Conservation (phyloP, 768 basidiomycete genomes). For the Mycena floridula region DNA sequence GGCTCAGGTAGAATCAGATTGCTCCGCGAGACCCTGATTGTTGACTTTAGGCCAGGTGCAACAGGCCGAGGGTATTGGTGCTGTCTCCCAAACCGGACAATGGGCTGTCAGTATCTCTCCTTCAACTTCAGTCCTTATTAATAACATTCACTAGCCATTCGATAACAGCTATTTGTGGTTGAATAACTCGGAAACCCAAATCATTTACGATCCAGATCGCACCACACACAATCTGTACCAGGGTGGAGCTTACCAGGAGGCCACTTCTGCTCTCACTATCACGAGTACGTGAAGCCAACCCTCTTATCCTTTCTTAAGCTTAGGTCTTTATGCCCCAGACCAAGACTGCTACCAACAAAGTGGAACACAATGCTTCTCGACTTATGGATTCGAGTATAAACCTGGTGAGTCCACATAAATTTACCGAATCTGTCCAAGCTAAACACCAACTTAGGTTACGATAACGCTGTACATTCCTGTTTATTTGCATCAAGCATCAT, state of each 20-base stretch:
- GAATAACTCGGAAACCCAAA: slow-evolving; percentile 51
- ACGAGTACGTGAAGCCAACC: slow-evolving; percentile 27
- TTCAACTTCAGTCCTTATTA: slow-evolving; percentile 20
- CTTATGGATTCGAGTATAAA: too few species aligned
- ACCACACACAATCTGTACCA: slow-evolving; percentile 64
- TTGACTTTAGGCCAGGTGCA: slow-evolving; percentile 57
- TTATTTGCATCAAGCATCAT: neutral
- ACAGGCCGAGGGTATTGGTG: slow-evolving; percentile 26
- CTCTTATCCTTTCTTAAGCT: slow-evolving; percentile 5
- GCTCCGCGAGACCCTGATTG: slow-evolving; percentile 90
- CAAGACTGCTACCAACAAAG: too few species aligned
- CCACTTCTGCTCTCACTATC: slow-evolving; percentile 57
- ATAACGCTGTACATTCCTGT: slow-evolving; percentile 56
- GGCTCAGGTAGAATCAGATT: too few species aligned
- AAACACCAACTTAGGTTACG: slow-evolving; percentile 59
- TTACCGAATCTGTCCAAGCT: slow-evolving; percentile 75
- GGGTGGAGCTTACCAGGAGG: too few species aligned
- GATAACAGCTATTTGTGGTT: slow-evolving; percentile 64
- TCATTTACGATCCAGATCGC: slow-evolving; percentile 47
- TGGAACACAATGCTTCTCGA: too few species aligned
- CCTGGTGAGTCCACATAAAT: slow-evolving; percentile 32
- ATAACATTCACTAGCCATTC: slow-evolving; percentile 40
- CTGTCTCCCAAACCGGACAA: slow-evolving; percentile 82
- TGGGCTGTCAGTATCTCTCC: slow-evolving; percentile 52
- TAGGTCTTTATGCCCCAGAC: slow-evolving; percentile 24